Evolutionary conservation across 2,329 filamentous ascomycete genomes (phyloP), one percentile per base, ranked within the genome.

Genomic region (Byssochlamys sp.): DNA sequence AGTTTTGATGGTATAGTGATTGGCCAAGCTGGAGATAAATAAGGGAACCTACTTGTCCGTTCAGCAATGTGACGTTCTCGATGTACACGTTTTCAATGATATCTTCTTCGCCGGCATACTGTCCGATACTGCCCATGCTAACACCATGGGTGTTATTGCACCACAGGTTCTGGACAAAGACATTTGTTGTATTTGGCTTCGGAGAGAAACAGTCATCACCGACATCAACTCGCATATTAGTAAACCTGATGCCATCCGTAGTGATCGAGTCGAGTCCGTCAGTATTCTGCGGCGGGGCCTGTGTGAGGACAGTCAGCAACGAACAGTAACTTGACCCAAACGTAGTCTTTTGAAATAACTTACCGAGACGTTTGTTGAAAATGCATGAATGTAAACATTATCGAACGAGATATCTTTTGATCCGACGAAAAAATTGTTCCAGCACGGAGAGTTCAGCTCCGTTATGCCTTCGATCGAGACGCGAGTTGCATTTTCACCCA

Each of bases 101-200:
- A 61, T 89, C 86, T 14, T 81, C 80, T 61, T 84, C 79, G 25
- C 77, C 80, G 14, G 74, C 65, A 66, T 89, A 89, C 69, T 89
- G 86, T 25, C 86, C 86, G 0, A 89, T 74, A 0, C 84, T 87
- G 6, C 87, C 87, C n/a, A 89, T 84, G 9, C 81, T 85, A 62
- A 89, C 88, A 27, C 85, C 85, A 62, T 87, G 85, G 4, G 81
- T 85, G 33, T 83, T 83, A 62, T 83, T 84, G 69, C 85, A 87
- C 54, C 73, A 70, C 3, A 87, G 71, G 59, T 83, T 82, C 66
- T 87, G 83, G 4, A 87, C 78, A 1, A 87, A 68, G 11, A 87
- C 81, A 61, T 87, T 80, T 50, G 84, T 88, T 63, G 80, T 84
- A 69, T 89, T 89, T 19, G 86, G 86, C 71, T 89, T 89, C 78